Conservation (phyloP, 1,139 yeast species). For the Lodderomyces orthopsilosis region DNA sequence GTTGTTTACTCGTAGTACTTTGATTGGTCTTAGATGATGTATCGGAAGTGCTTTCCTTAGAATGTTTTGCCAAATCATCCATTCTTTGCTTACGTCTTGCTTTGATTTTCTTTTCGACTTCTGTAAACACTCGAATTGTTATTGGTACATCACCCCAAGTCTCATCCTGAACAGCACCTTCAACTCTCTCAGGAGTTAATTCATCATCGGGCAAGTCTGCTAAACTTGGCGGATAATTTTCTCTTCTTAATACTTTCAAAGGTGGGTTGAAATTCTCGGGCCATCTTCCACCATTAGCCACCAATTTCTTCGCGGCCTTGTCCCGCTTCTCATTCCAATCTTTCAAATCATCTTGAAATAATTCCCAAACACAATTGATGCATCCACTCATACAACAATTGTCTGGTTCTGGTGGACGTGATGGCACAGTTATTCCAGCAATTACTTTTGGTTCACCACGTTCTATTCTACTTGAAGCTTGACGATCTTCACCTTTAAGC, state of each 20-base stretch:
- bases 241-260: slow-evolving; percentile 25
- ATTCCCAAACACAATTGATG: slow-evolving; percentile 94
- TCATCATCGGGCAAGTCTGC: slow-evolving; percentile 25
- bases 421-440: slow-evolving; percentile 77
- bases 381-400: slow-evolving; percentile 99
- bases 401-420: slow-evolving; percentile 82
- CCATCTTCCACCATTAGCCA: slow-evolving; percentile 61
- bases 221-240: slow-evolving; percentile 34
- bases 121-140: slow-evolving; percentile 77
- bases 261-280: slow-evolving; percentile 82
- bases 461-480: slow-evolving; percentile 48
- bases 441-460: slow-evolving; percentile 45
- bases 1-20: not conserved
- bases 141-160: slow-evolving; percentile 73
- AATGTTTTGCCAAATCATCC: not conserved
- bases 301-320: slow-evolving; percentile 58
- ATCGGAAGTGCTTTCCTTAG: not conserved
- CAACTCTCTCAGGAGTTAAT: slow-evolving; percentile 8
- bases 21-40: not conserved
- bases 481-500: slow-evolving; percentile 52
- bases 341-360: slow-evolving; percentile 79
- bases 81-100: slow-evolving; percentile 2
- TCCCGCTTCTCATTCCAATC: slow-evolving; percentile 69
- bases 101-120: slow-evolving; percentile 68
- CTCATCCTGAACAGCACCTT: slow-evolving; percentile 25